Evolutionary conservation across 768 basidiomycete species (phyloP), one percentile per base, ranked within the genome.

Genomic region (Pleurotus platypus): DNA sequence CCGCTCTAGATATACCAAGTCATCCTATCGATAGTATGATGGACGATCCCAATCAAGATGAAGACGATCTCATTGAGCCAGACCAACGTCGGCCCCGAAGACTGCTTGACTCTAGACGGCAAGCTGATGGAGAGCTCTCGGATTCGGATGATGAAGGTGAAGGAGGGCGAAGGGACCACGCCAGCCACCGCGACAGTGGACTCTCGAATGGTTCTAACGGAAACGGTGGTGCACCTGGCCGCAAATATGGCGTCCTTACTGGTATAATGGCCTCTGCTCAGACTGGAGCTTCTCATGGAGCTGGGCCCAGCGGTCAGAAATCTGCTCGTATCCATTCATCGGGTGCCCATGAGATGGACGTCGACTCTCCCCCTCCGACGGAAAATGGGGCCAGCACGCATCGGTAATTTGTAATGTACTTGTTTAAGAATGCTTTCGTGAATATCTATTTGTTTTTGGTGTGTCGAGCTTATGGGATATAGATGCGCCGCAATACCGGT

Each of bases 61-160:
- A 95, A 63, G 30, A 35, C 11, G 93, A 96, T 62, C 74, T 90
- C 63, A 84, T 88, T 46, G 80, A 89, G 49, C 78, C 86, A 13
- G 84, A 99, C 65, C 82, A 82, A 9, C 83, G 95, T 49, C 81
- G 90, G 62, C 86, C 89, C 20, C 83, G 82, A 63, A 82, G 87
- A 13, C 71, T 93, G 7, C 81, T 94, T 35, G 96, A 99, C 67
- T 81, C 86, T 20, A 79, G 87, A 20, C 79, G 89, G 59, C 94
- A 94, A 68, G 83, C 81, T 4, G 93, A 96, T 40, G 90, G 89
- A 18, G 92, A 95, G 65, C 79, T 97, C 11, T 97, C 94, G 5
- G 97, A 99, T 69, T 98, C 97, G 1, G 97, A 99, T 61, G 97
- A 99, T 67, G 97, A 99, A 72, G 95, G 93, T 15, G 89, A 90